These are phyloP conservation scores for Hyphopichia wangnamkhiaoensis DNA, from an alignment of 1,139 yeast genomes.

Conservation along the genomic window DNA sequence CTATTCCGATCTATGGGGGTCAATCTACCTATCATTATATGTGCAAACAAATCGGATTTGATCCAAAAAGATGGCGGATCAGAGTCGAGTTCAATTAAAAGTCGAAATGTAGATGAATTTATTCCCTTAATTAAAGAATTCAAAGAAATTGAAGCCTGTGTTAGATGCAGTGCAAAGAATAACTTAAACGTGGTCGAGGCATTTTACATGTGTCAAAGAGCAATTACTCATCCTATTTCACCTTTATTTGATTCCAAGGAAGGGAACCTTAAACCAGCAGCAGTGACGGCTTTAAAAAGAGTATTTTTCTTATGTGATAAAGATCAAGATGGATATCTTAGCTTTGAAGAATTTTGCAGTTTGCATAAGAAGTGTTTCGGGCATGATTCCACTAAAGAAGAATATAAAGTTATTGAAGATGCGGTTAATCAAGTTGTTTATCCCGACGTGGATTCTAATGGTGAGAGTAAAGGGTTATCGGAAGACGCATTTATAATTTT, in stretches of 20 bases:
- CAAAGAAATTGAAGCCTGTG: conserved; percentile 91
- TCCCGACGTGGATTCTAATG: conserved; percentile 20
- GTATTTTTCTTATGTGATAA: conserved; percentile 83
- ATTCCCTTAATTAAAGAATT: conserved; percentile 84
- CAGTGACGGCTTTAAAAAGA: conserved; percentile 72
- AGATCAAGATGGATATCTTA: conserved; percentile 84
- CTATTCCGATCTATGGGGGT: conserved; percentile 89
- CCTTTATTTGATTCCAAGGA: conserved; percentile 93
- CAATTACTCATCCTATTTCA: conserved; percentile 90
- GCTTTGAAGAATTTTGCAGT: conserved; percentile 64
- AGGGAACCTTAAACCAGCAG: conserved; percentile 75
- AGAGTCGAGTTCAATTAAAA: conserved; percentile 21
- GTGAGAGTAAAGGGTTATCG: conserved; percentile 53
- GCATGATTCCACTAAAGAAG: conserved; percentile 31
- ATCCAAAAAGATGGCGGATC: conserved; percentile 16
- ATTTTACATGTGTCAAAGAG: conserved; percentile 87
- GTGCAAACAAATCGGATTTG: conserved; percentile 79
- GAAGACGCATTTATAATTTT: conserved; percentile 74
- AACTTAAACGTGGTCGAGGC: conserved; percentile 85
- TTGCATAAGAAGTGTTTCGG: conserved; percentile 79
- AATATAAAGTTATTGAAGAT: conserved; percentile 30
- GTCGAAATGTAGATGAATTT: conserved; percentile 68
- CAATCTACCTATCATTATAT: conserved; percentile 84
- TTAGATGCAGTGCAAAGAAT: conserved; percentile 80
- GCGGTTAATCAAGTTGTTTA: conserved; percentile 27